A percentile compares a stretch with the other conserved stretches of the same genome.
phyloP scores from a whole-genome alignment of 75 land plant genomes.

The Pseudotsuga menziesii region DNA sequence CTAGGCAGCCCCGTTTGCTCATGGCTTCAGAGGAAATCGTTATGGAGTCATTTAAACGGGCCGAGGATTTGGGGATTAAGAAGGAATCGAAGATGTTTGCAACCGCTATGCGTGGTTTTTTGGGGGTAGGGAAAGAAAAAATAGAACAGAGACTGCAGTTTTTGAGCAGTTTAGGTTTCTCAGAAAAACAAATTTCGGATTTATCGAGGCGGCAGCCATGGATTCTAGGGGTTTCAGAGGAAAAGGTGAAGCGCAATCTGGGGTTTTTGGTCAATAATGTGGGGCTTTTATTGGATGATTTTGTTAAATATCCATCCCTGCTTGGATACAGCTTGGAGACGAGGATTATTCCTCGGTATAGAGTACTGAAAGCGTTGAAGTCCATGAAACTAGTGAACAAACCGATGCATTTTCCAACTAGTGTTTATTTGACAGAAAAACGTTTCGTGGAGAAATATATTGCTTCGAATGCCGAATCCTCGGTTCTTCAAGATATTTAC shows the following conservation, averaged over 20 bases:
- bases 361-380: constrained; percentile 14
- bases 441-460: constrained; percentile 18
- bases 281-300: not conserved
- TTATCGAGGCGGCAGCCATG: constrained; percentile 15
- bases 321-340: constrained; percentile 18
- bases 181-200: constrained; percentile 12
- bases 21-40: not conserved
- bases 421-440: constrained; percentile 9
- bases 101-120: not conserved
- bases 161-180: constrained; percentile 19
- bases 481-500: not conserved
- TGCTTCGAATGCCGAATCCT: not conserved
- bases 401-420: not conserved
- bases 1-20: not conserved
- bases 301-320: not conserved
- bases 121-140: not conserved
- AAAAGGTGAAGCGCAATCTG: constrained; percentile 12
- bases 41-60: not conserved
- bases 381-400: constrained; percentile 14
- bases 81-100: constrained; percentile 3
- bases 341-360: constrained; percentile 11
- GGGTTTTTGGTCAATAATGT: constrained; percentile 15
- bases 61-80: not conserved
- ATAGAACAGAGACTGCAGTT: constrained; percentile 1
- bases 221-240: constrained; percentile 11